These are phyloP conservation scores for Globisporangium nodosum DNA, from an alignment of 352 stramenopile genomes.

Conservation along the genomic window DNA sequence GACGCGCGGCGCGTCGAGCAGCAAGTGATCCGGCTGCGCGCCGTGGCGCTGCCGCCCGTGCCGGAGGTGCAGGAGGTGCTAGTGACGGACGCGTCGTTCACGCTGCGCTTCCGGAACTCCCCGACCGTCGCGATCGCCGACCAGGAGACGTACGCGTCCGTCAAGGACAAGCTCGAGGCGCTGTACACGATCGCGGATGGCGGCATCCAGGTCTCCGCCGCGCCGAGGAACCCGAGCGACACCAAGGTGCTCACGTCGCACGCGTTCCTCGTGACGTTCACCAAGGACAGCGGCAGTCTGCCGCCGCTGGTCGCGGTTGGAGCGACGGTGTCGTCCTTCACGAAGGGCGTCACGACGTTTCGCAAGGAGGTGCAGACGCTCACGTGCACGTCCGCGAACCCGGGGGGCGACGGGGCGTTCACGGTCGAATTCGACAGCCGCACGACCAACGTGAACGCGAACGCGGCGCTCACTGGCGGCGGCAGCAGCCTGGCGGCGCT, in stretches of 20 bases:
- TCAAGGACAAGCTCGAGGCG: conserved; percentile 61
- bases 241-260: conserved; percentile 21
- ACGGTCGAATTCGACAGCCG: conserved; percentile 43
- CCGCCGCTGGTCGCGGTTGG: conserved; percentile 25
- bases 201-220: conserved; percentile 66
- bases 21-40: conserved; percentile 55
- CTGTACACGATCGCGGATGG: conserved; percentile 78
- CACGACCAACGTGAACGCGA: conserved; percentile 30
- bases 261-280: conserved; percentile 73
- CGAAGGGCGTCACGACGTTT: conserved; percentile 31
- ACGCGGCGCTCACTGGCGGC: conserved; percentile 33
- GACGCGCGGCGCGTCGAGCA: conserved; percentile 74
- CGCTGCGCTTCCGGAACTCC: conserved; percentile 59
- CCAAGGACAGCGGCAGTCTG: conserved; percentile 37
- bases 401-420: conserved; percentile 39
- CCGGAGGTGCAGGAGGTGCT: conserved; percentile 57
- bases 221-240: conserved; percentile 24
- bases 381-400: conserved; percentile 43
- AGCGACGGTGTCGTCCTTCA: conserved; percentile 29
- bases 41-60: conserved; percentile 37
- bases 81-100: conserved; percentile 30
- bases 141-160: conserved; percentile 28
- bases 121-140: conserved; percentile 26
- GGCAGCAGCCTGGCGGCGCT: conserved; percentile 23
- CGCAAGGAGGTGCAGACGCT: conserved; percentile 81